Conservation (phyloP, 2,329 filamentous ascomycete species). For the Stemphylium beticola region DNA sequence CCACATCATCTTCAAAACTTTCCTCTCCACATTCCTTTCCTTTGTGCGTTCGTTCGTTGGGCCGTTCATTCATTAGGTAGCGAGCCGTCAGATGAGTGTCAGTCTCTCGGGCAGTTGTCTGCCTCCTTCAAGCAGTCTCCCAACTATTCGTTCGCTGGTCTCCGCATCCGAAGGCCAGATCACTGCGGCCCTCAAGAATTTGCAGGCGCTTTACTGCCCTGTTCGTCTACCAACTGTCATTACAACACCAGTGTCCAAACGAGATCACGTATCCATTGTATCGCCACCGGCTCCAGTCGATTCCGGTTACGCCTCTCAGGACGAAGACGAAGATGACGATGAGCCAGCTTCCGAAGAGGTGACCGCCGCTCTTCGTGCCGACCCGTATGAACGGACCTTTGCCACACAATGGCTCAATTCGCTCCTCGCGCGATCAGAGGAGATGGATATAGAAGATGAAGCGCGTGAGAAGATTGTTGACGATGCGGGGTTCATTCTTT, state of each 20-base stretch:
- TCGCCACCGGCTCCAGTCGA: constrained; percentile 36
- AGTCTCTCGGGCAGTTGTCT: constrained; percentile 30
- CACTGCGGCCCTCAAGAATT: constrained; percentile 30
- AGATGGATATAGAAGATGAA: constrained; percentile 36
- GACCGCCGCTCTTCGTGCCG: constrained; percentile 37
- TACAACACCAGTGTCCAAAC: constrained; percentile 15
- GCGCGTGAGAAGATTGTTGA: constrained; percentile 31
- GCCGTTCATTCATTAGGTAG: constrained; percentile 1
- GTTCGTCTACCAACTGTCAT: constrained; percentile 36
- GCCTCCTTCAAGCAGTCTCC: constrained; percentile 44
- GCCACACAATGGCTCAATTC: constrained; percentile 43
- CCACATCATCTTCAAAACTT: constrained; percentile 24
- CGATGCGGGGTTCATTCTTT: constrained; percentile 43
- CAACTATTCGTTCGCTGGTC: constrained; percentile 32
- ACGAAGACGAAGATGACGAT: constrained; percentile 37
- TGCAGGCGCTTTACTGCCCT: constrained; percentile 43
- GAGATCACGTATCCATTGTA: constrained; percentile 19
- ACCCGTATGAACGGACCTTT: constrained; percentile 42
- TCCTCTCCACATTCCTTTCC: constrained; percentile 12
- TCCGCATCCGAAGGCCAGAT: constrained; percentile 32
- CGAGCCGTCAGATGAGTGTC: constrained; percentile 35
- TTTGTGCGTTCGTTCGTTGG: constrained; percentile 1
- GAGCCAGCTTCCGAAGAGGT: constrained; percentile 29
- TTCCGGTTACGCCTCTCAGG: constrained; percentile 45
- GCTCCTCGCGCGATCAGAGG: constrained; percentile 38